Conservation (phyloP, 2,329 filamentous ascomycete species). For the Phaeoacremonium minimum region DNA sequence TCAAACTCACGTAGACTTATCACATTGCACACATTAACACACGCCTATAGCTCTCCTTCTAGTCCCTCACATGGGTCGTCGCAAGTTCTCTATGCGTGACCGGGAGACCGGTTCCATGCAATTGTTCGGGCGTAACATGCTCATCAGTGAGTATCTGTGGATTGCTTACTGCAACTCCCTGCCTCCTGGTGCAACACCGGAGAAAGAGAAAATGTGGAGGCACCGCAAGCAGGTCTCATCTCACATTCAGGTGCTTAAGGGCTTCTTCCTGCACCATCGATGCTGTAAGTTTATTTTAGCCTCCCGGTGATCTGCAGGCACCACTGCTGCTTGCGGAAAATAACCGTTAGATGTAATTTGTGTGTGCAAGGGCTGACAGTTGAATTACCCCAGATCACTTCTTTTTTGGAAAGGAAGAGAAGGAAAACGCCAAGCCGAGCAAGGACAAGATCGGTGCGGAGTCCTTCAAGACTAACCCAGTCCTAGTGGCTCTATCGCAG, state of each 20-base stretch:
- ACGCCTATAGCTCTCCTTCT: conserved; percentile 51
- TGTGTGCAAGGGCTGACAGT: not conserved
- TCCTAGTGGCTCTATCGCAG: conserved; percentile 57
- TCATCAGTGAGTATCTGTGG: conserved; percentile 66
- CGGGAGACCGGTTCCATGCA: conserved; percentile 43
- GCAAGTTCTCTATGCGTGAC: conserved; percentile 61
- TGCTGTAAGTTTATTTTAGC: conserved; percentile 49
- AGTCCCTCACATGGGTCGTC: conserved; percentile 62
- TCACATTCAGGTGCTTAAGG: conserved; percentile 68
- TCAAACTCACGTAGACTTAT: too few species aligned
- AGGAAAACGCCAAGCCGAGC: conserved; percentile 43
- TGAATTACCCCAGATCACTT: conserved; percentile 45
- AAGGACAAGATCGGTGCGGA: conserved; percentile 31
- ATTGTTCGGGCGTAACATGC: conserved; percentile 64
- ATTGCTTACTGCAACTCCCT: conserved; percentile 42
- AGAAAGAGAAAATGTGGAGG: conserved; percentile 35
- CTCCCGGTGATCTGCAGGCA: too few species aligned
- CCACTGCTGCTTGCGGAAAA: too few species aligned
- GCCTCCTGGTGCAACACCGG: conserved; percentile 38
- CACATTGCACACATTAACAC: not conserved
- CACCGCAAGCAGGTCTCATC: conserved; percentile 64
- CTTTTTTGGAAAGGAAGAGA: conserved; percentile 53
- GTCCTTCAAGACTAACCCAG: conserved; percentile 61
- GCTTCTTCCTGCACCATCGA: conserved; percentile 58
- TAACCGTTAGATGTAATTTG: not conserved